phyloP scores from a whole-genome alignment of 2,329 filamentous ascomycete genomes.

The Hypomyces rosellus region DNA sequence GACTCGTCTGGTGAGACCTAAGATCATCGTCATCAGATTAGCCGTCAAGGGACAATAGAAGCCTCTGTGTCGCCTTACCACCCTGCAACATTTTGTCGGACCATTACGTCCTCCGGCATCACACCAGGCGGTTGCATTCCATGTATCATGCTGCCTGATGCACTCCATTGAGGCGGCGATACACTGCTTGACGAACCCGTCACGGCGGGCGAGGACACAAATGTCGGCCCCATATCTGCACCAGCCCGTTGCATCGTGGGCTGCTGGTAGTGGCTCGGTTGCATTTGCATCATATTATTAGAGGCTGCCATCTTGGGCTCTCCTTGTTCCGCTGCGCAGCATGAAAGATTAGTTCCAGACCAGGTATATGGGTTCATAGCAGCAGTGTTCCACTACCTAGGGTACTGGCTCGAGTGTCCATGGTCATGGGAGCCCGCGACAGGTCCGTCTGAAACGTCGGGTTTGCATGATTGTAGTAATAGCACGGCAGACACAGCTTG shows the following conservation, averaged over 20 bases:
- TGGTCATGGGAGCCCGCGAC: neutral
- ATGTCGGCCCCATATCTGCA: neutral
- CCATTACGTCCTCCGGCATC: neutral
- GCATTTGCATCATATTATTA: neutral
- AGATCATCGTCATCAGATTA: neutral
- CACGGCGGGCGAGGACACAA: neutral
- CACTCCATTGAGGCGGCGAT: neutral
- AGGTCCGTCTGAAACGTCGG: slow-evolving; percentile 4
- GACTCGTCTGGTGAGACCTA: neutral
- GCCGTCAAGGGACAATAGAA: neutral
- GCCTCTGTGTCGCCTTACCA: neutral
- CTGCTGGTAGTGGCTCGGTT: no score
- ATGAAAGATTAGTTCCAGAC: no score
- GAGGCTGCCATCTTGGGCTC: neutral
- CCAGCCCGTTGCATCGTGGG: no score
- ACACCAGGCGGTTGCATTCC: no score
- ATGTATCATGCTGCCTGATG: no score
- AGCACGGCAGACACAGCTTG: slow-evolving; percentile 3
- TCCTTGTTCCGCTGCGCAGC: no score
- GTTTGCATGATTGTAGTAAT: slow-evolving; percentile 7
- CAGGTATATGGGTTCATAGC: no score
- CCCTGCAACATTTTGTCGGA: neutral
- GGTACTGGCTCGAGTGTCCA: slow-evolving; percentile 2
- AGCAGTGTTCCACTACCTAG: neutral
- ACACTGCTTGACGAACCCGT: neutral